These are phyloP conservation scores for Starmera pachycereana DNA, from an alignment of 805 yeast species.

Conservation along the genomic window DNA sequence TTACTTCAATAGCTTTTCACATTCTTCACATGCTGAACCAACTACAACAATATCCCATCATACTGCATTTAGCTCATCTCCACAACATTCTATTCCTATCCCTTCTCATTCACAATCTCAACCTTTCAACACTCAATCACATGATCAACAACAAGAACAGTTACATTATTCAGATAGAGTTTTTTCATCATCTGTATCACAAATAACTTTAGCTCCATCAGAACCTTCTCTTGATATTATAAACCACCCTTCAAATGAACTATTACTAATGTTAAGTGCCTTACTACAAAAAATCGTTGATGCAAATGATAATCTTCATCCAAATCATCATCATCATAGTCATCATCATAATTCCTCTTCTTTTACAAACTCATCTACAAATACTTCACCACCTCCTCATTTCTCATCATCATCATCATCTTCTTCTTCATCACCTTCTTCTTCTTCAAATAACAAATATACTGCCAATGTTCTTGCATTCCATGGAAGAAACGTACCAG, in stretches of 20 bases:
- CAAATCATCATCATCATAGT: constrained; percentile 44
- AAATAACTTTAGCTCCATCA: neutral
- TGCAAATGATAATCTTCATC: constrained; percentile 78
- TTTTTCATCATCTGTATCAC: constrained; percentile 4
- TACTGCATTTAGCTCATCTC: constrained; percentile 19
- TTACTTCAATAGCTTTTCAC: constrained; percentile 18
- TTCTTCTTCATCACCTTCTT: constrained; percentile 19
- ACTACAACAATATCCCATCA: constrained; percentile 47
- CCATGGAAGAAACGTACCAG: constrained; percentile 94
- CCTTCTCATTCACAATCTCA: neutral
- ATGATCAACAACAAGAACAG: constrained; percentile 7
- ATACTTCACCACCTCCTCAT: too few species aligned
- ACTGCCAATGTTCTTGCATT: constrained; percentile 74
- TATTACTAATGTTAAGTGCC: constrained; percentile 77
- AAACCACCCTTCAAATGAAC: constrained; percentile 70
- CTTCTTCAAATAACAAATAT: constrained; percentile 30
- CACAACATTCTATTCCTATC: neutral
- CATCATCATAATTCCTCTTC: constrained; percentile 6
- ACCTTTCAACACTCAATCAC: neutral
- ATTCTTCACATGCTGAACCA: constrained; percentile 30
- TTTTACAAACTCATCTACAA: constrained; percentile 1
- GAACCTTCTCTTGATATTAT: constrained; percentile 42
- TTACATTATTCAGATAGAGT: constrained; percentile 3
- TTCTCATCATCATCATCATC: constrained; percentile 15
- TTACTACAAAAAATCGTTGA: constrained; percentile 79